A percentile compares a stretch with the other conserved stretches of the same genome.
Conservation (phyloP, 129 eudicot genomes). For the Artemisia tridentata region DNA sequence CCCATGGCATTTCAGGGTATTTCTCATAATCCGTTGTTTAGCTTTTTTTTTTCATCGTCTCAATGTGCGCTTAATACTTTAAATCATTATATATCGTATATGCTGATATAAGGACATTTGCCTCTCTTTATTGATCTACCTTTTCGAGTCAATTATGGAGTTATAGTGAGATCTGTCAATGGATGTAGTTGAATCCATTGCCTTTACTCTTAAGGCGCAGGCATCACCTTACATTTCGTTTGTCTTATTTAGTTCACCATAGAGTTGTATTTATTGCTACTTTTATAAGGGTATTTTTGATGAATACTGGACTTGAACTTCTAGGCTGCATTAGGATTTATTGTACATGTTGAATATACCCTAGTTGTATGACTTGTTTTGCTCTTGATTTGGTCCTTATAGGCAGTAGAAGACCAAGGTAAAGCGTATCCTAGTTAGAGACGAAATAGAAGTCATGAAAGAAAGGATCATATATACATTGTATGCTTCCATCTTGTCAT, state of each 20-base stretch:
- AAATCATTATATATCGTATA: no score
- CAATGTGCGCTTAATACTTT: no score
- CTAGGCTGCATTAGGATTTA: background rate
- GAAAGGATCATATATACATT: background rate
- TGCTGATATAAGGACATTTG: background rate
- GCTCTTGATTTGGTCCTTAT: conserved; percentile 6
- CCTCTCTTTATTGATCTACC: background rate
- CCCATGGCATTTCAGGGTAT: no score
- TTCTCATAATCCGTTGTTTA: no score
- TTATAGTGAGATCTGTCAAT: conserved; percentile 5
- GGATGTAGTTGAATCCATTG: background rate
- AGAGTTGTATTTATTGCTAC: no score
- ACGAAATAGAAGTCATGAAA: background rate
- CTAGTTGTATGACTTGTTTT: background rate
- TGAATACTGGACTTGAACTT: background rate
- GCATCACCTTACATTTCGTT: no score
- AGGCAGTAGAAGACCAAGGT: background rate
- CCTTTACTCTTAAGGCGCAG: no score
- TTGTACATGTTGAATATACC: background rate
- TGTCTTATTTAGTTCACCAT: no score
- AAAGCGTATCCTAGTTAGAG: background rate
- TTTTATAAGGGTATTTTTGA: no score
- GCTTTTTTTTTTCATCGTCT: no score
- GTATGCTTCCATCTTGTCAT: background rate
- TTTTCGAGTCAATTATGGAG: conserved; percentile 1